Base-by-base conservation (phyloP, 768 basidiomycete species). In the Serendipita vermifera region DNA sequence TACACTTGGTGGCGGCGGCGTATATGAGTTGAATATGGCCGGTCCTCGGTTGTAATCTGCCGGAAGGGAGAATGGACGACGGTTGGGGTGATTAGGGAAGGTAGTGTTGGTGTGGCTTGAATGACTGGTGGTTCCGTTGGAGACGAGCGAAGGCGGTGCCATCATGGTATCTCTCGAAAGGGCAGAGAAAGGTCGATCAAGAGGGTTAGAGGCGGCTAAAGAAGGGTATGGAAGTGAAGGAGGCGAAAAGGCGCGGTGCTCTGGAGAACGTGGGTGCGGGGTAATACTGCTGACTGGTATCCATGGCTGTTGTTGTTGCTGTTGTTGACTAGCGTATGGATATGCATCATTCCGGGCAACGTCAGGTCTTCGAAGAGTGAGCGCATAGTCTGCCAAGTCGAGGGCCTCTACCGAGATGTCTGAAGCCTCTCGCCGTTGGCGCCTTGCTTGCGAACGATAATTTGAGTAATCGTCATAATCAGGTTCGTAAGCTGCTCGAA, bases 331-430 rank as follows among this genome's bases (percentile, higher is more conserved):
- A 51, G 17, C 13, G 33, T 20, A 4, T 13, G 57, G 32, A 38
- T 31, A 57, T 13, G 33, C 14, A 27, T 57, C 55, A 40, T 58
- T 38, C 31, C 46, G 5, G 29, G 46, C 46, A 5, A 26, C 27
- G 20, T 51, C 46, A 15, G 46, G 24, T 51, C 68, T 55, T 36
- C 71, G 68, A 22, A 82, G 71, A 17, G 77, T 78, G 58, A 65
- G 69, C 5, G 81, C 73, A 67, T 84, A 86, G 65, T 84, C 83
- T 31, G 82, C 82, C 22, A 86, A 72, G 67, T 86, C 83, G 55
- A 84, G 73, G 2, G 82, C 82, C 64, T 85, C 82, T 1, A 84
- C 75, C 55, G 81, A 83, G 26, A 73, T 75, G 57, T 84, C 83
- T 4, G 82, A 81, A 3, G 75, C 69, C 58, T 82, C 78, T 58